Evolutionary conservation across 2,329 filamentous ascomycete species (phyloP).

Genomic region (Penicillium sclerotigenum): DNA sequence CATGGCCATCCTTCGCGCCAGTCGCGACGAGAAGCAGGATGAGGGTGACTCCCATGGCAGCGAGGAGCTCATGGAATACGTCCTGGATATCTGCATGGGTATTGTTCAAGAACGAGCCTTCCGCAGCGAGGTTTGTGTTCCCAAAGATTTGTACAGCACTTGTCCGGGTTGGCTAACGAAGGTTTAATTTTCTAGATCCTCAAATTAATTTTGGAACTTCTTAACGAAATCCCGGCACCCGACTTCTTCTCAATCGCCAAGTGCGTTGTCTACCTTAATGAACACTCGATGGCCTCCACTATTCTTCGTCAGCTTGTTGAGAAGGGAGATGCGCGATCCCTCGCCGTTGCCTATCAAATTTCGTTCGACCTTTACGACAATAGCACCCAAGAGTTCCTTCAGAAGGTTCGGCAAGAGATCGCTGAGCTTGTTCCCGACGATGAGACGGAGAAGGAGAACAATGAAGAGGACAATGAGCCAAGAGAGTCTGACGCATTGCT

Average conservation of each 20-base stretch:
- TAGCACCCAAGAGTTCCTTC: slow-evolving; percentile 92
- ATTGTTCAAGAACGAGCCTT: slow-evolving; percentile 90
- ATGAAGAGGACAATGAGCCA: slow-evolving; percentile 52
- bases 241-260: slow-evolving; percentile 98
- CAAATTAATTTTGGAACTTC: slow-evolving; percentile 86
- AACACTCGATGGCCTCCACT: slow-evolving; percentile 82
- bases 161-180: background rate
- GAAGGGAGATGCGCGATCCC: slow-evolving; percentile 71
- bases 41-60: slow-evolving; percentile 58
- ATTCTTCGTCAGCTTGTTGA: slow-evolving; percentile 80
- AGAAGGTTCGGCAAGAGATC: slow-evolving; percentile 79
- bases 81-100: slow-evolving; percentile 93
- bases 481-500: slow-evolving; percentile 60
- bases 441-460: slow-evolving; percentile 43
- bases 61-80: slow-evolving; percentile 95
- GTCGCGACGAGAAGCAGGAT: slow-evolving; percentile 75
- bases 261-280: slow-evolving; percentile 93
- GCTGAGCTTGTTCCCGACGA: slow-evolving; percentile 53
- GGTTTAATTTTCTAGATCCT: slow-evolving; percentile 60
- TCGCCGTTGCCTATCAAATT: slow-evolving; percentile 91
- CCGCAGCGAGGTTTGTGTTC: slow-evolving; percentile 59
- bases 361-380: slow-evolving; percentile 98
- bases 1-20: slow-evolving; percentile 83
- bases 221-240: slow-evolving; percentile 86
- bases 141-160: background rate